Conservation (phyloP, 129 eudicot genomes). For the Artemisia argyi region DNA sequence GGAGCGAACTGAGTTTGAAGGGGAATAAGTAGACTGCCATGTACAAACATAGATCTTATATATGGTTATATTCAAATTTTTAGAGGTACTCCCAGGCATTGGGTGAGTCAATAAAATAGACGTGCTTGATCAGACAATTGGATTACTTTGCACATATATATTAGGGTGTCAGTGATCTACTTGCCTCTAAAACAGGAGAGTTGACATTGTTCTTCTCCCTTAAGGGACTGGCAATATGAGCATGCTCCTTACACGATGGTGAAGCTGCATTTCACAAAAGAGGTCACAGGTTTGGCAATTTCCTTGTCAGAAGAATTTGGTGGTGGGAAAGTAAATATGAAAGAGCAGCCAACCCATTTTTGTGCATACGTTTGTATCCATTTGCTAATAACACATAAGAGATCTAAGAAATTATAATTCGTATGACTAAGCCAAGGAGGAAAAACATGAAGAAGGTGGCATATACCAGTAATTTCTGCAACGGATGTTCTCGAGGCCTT, state of each 20-base stretch:
- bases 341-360: no score
- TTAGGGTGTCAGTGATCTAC: constrained; percentile 17
- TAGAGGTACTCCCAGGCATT: neutral
- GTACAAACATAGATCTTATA: constrained; percentile 7
- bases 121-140: neutral
- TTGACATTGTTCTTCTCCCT: constrained; percentile 27
- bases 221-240: constrained; percentile 12
- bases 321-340: no score
- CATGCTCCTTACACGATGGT: constrained; percentile 25
- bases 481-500: constrained; percentile 24
- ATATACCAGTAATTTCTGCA: constrained; percentile 33
- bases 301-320: neutral
- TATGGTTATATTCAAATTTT: constrained; percentile 1
- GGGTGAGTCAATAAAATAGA: neutral
- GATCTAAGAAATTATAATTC: no score
- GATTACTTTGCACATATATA: neutral
- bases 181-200: constrained; percentile 45
- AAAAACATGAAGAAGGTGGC: no score
- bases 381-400: no score
- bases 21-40: constrained; percentile 37
- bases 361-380: no score
- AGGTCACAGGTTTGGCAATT: constrained; percentile 12
- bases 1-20: constrained; percentile 32
- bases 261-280: constrained; percentile 30
- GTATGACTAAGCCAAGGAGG: no score